Percentiles rank a stretch among this genome's conserved stretches.
Conservation (phyloP, 2,329 filamentous ascomycete species). For the Colletotrichum noveboracense region DNA sequence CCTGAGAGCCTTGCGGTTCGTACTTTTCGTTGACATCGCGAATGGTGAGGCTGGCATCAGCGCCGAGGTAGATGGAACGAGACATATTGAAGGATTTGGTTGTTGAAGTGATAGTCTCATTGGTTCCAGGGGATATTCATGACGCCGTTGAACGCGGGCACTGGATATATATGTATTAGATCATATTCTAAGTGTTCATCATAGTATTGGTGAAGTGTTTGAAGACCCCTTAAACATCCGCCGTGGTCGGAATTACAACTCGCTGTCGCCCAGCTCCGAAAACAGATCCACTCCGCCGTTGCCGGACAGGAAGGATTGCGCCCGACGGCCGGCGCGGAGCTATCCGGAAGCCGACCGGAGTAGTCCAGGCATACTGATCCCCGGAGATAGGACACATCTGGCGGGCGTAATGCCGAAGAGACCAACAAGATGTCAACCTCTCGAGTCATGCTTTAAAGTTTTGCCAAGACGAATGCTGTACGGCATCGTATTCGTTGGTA, state of each 20-base stretch:
- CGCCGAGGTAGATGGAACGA: background rate
- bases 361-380: background rate
- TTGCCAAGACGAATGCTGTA: background rate
- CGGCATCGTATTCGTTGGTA: background rate
- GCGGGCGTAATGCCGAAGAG: background rate
- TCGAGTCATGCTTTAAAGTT: background rate
- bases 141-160: background rate
- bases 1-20: background rate
- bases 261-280: background rate
- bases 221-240: background rate
- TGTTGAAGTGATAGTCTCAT: background rate
- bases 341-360: background rate
- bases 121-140: background rate
- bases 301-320: background rate
- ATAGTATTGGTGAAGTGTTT: background rate
- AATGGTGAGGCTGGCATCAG: background rate
- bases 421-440: background rate
- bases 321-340: background rate
- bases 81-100: background rate
- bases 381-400: background rate
- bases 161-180: background rate
- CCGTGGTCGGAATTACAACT: background rate
- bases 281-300: background rate
- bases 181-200: background rate
- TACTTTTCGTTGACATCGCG: background rate